A percentile compares a stretch with the other conserved stretches of the same genome.
Conservation (phyloP, 192 early-diverging fungal genomes). For the Geranomyces variabilis region DNA sequence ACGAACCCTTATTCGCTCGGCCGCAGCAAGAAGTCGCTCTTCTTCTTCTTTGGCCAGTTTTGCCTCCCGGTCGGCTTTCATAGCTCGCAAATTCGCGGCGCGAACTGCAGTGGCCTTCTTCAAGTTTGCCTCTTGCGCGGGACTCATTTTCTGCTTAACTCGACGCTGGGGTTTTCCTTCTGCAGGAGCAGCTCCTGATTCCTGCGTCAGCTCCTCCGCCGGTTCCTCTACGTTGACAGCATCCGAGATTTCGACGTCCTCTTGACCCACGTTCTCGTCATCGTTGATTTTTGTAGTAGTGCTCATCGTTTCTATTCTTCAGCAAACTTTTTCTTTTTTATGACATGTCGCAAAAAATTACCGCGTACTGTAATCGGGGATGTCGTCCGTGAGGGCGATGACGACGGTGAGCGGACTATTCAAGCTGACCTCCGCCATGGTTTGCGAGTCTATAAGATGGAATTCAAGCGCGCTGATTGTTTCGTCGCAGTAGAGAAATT, state of each 20-base stretch:
- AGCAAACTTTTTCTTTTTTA: no score
- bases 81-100: constrained; percentile 8
- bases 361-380: not conserved
- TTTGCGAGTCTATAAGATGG: constrained; percentile 16
- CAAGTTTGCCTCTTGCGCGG: constrained; percentile 1
- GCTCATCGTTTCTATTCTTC: no score
- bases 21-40: not conserved
- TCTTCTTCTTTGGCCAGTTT: not conserved
- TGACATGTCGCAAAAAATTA: not conserved
- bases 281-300: no score
- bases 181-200: not conserved
- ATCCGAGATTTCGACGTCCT: not conserved
- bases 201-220: not conserved
- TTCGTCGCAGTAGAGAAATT: constrained; percentile 6
- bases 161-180: not conserved
- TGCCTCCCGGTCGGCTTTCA: not conserved
- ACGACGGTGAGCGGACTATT: constrained; percentile 15
- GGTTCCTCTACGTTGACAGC: not conserved
- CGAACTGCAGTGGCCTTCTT: constrained; percentile 2
- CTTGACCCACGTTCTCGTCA: no score
- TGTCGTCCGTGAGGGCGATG: constrained; percentile 21
- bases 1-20: constrained; percentile 7
- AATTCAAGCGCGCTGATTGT: constrained; percentile 13
- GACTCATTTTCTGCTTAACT: not conserved
- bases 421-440: constrained; percentile 5